These are phyloP conservation scores for Schwanniomyces occidentalis DNA, from an alignment of 805 yeast species.

Conservation along the genomic window DNA sequence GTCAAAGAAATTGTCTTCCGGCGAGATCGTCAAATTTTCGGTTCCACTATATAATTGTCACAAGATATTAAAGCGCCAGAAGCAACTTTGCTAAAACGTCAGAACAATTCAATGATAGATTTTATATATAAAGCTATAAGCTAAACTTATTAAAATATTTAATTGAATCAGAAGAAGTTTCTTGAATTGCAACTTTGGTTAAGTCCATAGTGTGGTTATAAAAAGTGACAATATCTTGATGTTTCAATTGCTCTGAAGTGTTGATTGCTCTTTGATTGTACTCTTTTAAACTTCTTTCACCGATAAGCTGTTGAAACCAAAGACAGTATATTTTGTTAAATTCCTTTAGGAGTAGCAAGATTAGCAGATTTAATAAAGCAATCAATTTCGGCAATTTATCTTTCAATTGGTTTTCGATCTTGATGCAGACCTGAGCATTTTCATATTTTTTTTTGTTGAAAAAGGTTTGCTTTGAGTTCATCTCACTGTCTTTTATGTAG, in stretches of 20 bases:
- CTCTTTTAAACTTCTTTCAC: conserved; percentile 15
- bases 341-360: conserved; percentile 6
- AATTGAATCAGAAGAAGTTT: background rate
- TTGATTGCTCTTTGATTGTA: conserved; percentile 7
- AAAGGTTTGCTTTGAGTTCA: conserved; percentile 2
- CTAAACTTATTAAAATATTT: background rate
- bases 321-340: conserved; percentile 11
- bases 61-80: conserved; percentile 5
- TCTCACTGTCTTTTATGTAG: conserved; percentile 5
- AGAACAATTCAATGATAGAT: too few species aligned
- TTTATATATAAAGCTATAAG: too few species aligned
- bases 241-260: background rate
- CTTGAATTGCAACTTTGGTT: conserved; percentile 4
- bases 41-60: conserved; percentile 4
- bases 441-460: conserved; percentile 3
- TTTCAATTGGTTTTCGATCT: conserved; percentile 8
- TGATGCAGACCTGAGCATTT: conserved; percentile 10
- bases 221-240: conserved; percentile 6
- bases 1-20: too few species aligned
- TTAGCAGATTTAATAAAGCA: conserved; percentile 6
- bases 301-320: conserved; percentile 18
- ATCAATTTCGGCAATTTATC: conserved; percentile 11
- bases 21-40: conserved; percentile 1
- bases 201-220: conserved; percentile 3
- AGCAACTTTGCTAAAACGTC: too few species aligned